Conservation (phyloP, 1,284 basidiomycete genomes). For the Neolentinus lepideus region DNA sequence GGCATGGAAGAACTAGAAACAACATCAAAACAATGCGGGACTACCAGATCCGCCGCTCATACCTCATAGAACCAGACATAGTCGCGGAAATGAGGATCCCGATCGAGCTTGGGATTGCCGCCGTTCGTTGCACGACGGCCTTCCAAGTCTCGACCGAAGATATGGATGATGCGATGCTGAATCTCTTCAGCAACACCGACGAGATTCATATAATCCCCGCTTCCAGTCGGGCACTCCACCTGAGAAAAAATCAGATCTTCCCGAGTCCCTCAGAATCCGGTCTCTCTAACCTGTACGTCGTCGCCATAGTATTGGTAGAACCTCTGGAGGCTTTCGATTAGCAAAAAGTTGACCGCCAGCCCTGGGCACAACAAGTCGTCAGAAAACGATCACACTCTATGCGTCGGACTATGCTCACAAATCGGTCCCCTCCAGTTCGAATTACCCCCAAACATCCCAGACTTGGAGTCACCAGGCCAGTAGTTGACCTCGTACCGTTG, state of each 20-base stretch:
- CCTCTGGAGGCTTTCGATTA: slow-evolving; percentile 90
- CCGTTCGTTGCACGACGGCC: slow-evolving; percentile 90
- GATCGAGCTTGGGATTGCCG: slow-evolving; percentile 80
- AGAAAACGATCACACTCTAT: background rate
- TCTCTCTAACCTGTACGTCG: slow-evolving; percentile 76
- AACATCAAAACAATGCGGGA: background rate
- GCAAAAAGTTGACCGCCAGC: slow-evolving; percentile 92
- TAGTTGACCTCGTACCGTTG: slow-evolving; percentile 90
- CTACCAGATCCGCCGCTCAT: slow-evolving; percentile 13
- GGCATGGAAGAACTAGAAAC: slow-evolving; percentile 84
- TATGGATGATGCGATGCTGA: slow-evolving; percentile 94
- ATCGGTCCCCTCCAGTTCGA: slow-evolving; percentile 93
- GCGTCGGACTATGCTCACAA: slow-evolving; percentile 36
- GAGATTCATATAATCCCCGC: slow-evolving; percentile 93
- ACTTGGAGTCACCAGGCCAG: slow-evolving; percentile 96
- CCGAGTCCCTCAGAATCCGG: slow-evolving; percentile 91
- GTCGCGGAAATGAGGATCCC: slow-evolving; percentile 94
- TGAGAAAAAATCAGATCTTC: slow-evolving; percentile 83
- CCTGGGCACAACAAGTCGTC: slow-evolving; percentile 30
- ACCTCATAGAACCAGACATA: slow-evolving; percentile 96
- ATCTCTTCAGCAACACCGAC: slow-evolving; percentile 94
- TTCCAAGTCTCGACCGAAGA: slow-evolving; percentile 86
- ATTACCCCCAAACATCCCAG: slow-evolving; percentile 98
- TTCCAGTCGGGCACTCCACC: slow-evolving; percentile 94
- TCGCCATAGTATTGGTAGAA: slow-evolving; percentile 98